These are phyloP conservation scores for Rosa multiflora DNA, from an alignment of 306 rosid species.

Conservation along the genomic window DNA sequence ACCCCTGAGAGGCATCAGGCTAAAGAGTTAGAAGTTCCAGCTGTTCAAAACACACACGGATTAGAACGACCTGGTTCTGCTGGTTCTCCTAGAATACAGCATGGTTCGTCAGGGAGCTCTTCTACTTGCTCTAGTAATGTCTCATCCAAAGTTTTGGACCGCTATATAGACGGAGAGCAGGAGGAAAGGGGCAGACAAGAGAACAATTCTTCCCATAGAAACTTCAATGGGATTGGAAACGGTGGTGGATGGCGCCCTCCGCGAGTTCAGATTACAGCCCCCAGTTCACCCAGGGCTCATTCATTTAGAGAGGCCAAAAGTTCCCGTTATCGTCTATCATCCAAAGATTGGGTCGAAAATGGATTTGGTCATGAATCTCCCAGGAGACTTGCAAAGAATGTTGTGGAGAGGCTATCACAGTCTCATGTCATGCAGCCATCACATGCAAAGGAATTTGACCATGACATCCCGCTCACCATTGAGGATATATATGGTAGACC, in stretches of 20 bases:
- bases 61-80: slow-evolving; percentile 49
- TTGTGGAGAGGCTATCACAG: slow-evolving; percentile 81
- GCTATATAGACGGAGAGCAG: slow-evolving; percentile 91
- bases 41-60: slow-evolving; percentile 39
- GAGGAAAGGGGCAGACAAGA: slow-evolving; percentile 46
- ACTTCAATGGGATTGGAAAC: slow-evolving; percentile 42
- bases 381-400: slow-evolving; percentile 78
- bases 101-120: slow-evolving; percentile 69
- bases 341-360: slow-evolving; percentile 67
- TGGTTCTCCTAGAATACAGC: slow-evolving; percentile 57
- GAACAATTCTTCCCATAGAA: slow-evolving; percentile 42
- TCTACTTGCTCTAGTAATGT: slow-evolving; percentile 69
- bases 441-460: slow-evolving; percentile 43
- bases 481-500: slow-evolving; percentile 68
- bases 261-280: slow-evolving; percentile 61
- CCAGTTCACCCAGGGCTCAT: slow-evolving; percentile 65
- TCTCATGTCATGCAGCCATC: slow-evolving; percentile 46
- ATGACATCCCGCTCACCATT: slow-evolving; percentile 66
- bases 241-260: slow-evolving; percentile 70
- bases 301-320: slow-evolving; percentile 72
- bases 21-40: slow-evolving; percentile 38
- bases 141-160: slow-evolving; percentile 68
- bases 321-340: slow-evolving; percentile 41
- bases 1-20: slow-evolving; percentile 50
- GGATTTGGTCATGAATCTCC: slow-evolving; percentile 79